Evolutionary conservation across 805 yeast species (phyloP).

Genomic region (Lachancea waltii): DNA sequence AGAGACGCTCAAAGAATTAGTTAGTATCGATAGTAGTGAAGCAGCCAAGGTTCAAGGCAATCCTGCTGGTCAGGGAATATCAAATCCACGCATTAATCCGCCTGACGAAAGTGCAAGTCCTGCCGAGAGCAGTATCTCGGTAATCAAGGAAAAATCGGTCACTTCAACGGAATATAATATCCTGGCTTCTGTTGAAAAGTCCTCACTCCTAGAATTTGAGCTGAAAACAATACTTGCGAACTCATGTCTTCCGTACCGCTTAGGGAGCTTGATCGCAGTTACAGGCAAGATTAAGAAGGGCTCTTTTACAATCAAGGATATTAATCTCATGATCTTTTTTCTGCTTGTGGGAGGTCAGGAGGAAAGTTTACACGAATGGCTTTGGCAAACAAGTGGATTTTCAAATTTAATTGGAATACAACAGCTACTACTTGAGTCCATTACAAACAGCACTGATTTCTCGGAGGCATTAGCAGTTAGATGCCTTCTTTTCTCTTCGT

Average conservation of each 20-base stretch:
- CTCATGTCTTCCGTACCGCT: slow-evolving; percentile 5
- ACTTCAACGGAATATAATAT: too few relatives aligned
- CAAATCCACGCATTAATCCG: background rate
- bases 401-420: slow-evolving; percentile 16
- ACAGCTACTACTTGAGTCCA: slow-evolving; percentile 21
- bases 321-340: slow-evolving; percentile 20
- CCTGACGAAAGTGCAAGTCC: background rate
- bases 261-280: slow-evolving; percentile 18
- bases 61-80: background rate
- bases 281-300: slow-evolving; percentile 22
- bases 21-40: too few relatives aligned
- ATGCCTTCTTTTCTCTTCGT: slow-evolving; percentile 21
- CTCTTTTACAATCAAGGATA: slow-evolving; percentile 26
- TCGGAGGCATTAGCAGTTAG: slow-evolving; percentile 26
- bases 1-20: too few relatives aligned
- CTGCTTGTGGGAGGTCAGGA: slow-evolving; percentile 10
- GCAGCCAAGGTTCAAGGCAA: too few relatives aligned
- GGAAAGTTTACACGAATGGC: slow-evolving; percentile 19
- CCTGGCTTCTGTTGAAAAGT: background rate
- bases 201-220: slow-evolving; percentile 4
- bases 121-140: background rate
- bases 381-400: slow-evolving; percentile 20
- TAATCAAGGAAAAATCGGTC: background rate
- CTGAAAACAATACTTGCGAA: background rate
- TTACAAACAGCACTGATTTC: slow-evolving; percentile 20